phyloP scores from a whole-genome alignment of 2,329 filamentous ascomycete genomes.

The Talaromyces amestolkiae region DNA sequence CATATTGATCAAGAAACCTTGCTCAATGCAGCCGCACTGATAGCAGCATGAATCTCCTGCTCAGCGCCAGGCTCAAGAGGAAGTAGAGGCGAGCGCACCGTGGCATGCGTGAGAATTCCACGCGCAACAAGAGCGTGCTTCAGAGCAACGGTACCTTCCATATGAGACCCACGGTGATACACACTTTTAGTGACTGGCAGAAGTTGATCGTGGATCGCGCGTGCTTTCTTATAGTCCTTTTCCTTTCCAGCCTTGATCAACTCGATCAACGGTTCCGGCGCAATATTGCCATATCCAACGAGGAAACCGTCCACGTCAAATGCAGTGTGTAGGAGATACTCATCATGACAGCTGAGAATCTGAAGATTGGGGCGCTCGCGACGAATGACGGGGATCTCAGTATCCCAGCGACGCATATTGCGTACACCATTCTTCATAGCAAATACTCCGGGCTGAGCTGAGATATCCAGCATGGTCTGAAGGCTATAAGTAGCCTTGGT shows the following conservation, averaged over 20 bases:
- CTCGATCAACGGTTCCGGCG: slow-evolving; percentile 51
- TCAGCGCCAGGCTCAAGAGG: slow-evolving; percentile 27
- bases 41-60: slow-evolving; percentile 23
- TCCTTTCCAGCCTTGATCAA: slow-evolving; percentile 53
- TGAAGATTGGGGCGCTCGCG: slow-evolving; percentile 50
- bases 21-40: slow-evolving; percentile 13
- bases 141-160: slow-evolving; percentile 54
- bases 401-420: slow-evolving; percentile 58
- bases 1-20: neutral
- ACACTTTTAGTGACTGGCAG: slow-evolving; percentile 54
- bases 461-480: slow-evolving; percentile 54
- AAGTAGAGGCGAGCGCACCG: slow-evolving; percentile 50
- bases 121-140: slow-evolving; percentile 54
- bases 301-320: slow-evolving; percentile 56
- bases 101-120: slow-evolving; percentile 51
- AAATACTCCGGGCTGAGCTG: slow-evolving; percentile 53
- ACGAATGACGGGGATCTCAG: slow-evolving; percentile 55
- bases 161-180: slow-evolving; percentile 55
- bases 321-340: slow-evolving; percentile 53
- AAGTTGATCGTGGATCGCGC: slow-evolving; percentile 51
- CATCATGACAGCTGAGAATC: slow-evolving; percentile 53
- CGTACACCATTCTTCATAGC: slow-evolving; percentile 59
- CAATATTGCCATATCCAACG: slow-evolving; percentile 56
- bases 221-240: slow-evolving; percentile 49
- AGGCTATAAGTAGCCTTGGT: slow-evolving; percentile 55